Evolutionary conservation across 257 asterid species (phyloP).

Genomic region (Fraxinus pennsylvanica): DNA sequence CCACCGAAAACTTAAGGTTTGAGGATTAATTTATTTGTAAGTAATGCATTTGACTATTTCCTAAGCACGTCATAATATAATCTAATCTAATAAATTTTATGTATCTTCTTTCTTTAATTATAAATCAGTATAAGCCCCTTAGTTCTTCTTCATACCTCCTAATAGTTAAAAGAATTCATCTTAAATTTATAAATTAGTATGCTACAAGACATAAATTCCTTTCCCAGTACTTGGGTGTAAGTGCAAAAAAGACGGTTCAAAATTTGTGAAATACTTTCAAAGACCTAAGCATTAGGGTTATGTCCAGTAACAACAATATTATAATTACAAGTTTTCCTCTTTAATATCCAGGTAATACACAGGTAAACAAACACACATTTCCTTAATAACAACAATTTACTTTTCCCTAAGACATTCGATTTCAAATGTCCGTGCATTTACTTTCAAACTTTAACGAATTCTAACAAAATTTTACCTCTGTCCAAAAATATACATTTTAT

Average conservation of each 20-base stretch:
- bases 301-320: not conserved
- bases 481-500: not conserved
- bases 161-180: not conserved
- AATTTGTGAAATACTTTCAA: conserved; percentile 15
- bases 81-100: too few species aligned
- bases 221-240: conserved; percentile 38
- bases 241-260: conserved; percentile 15
- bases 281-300: not conserved
- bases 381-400: conserved; percentile 73
- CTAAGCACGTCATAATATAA: too few species aligned
- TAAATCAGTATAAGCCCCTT: not conserved
- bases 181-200: conserved; percentile 15
- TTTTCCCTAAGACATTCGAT: conserved; percentile 45
- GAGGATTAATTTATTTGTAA: too few species aligned
- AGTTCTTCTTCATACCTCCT: not conserved
- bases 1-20: too few species aligned
- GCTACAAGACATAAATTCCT: conserved; percentile 41
- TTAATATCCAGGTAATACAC: conserved; percentile 42
- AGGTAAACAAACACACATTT: conserved; percentile 55
- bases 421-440: conserved; percentile 17
- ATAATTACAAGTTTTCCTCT: not conserved
- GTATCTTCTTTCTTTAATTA: too few species aligned
- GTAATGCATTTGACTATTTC: too few species aligned
- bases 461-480: not conserved
- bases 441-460: conserved; percentile 1